Evolutionary conservation across 768 basidiomycete genomes (phyloP), one percentile per base, ranked within the genome.

Genomic region (Amanita rubescens): DNA sequence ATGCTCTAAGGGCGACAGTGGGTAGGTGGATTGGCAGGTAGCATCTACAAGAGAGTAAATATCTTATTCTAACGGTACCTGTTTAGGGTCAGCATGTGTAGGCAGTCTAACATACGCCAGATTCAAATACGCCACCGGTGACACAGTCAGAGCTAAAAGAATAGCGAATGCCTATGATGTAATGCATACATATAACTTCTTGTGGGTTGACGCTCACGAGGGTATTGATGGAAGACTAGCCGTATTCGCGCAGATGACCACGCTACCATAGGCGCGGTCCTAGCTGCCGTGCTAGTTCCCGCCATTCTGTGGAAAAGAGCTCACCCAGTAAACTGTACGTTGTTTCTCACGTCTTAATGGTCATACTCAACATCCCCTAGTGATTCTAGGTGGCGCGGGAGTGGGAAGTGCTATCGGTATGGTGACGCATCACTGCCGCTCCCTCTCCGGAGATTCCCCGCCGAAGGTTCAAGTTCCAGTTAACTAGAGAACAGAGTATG

Each of bases 281-380:
- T 92, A 19, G 77, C 75, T 53, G 79, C 78, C 14, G 76, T 85
- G 12, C 63, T 90, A 2, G 78, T 76, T 3, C 84, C 90, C 3
- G 84, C 87, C 2, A 49, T 90, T 25, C 72, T 90, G 47, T 91
- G 87, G 86, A 89, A 78, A 46, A 75, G 77, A 50, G 86, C 85
- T 30, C 72, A 68, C 32, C 63, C 74, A 14, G 67, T 82, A n/a
- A 80, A 89, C 59, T 61, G 88, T 90, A 60, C 51, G 76, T 65
- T 27, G 20, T 17, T 22, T 32, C 19, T 30, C 17, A 27, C 27
- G 25, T 17, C 8, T 1, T 2, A 27, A 27, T 5, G 5, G 5
- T 8, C 0, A 22, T 30, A 27, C 27, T 39, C 35, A 39, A 45
- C 27, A 27, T 38, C 37, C 24, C 22, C 15, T 20, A 44, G 52